Evolutionary conservation across 371 early-diverging fungal species (phyloP).

Genomic region (Funneliformis caledonium): DNA sequence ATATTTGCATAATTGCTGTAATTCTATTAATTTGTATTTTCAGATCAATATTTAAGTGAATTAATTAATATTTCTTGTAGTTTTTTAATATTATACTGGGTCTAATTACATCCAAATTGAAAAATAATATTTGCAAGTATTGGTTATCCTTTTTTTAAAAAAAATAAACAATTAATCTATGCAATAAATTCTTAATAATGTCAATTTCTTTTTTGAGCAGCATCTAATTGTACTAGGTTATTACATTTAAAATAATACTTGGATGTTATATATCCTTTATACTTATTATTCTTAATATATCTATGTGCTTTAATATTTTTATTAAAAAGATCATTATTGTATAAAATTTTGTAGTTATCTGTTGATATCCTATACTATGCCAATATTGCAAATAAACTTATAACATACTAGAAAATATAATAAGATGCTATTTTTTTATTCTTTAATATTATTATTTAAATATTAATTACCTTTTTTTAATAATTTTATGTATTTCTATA

Average conservation of each 20-base stretch:
- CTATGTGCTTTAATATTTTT: neutral
- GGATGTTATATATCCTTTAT: neutral
- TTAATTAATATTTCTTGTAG: neutral
- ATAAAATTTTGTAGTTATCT: neutral
- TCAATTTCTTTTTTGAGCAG: neutral
- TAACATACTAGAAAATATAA: too few relatives aligned
- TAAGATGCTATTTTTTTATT: too few relatives aligned
- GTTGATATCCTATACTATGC: neutral
- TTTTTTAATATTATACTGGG: neutral
- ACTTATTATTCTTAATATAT: neutral
- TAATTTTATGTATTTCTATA: too few relatives aligned
- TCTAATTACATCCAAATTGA: neutral
- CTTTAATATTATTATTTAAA: too few relatives aligned
- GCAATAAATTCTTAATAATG: neutral
- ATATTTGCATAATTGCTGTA: neutral
- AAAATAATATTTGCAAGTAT: neutral
- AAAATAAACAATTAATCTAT: neutral
- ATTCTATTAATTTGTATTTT: neutral
- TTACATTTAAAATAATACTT: neutral
- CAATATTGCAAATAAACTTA: neutral
- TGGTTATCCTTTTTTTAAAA: neutral
- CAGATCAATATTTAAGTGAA: neutral
- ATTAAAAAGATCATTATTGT: neutral
- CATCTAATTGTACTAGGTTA: neutral
- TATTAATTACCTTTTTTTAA: too few relatives aligned